Conservation (phyloP, 495 filamentous ascomycete species). For the Echria macrotheca region DNA sequence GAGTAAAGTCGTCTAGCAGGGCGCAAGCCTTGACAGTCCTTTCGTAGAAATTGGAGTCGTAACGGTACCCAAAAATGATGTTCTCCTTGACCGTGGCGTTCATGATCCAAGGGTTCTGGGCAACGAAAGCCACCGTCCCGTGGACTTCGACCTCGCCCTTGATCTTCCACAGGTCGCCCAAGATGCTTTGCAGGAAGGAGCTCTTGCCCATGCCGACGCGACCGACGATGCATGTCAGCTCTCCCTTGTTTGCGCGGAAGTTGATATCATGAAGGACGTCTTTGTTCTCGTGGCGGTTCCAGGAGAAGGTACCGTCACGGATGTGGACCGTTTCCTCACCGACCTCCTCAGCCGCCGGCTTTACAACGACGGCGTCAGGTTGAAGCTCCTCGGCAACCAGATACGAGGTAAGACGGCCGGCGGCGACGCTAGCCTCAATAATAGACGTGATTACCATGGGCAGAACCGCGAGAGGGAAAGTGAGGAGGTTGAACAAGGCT, state of each 20-base stretch:
- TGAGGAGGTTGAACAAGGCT: constrained; percentile 83
- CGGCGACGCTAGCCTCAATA: constrained; percentile 93
- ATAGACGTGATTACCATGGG: constrained; percentile 98
- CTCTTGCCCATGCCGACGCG: constrained; percentile 93
- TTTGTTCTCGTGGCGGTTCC: constrained; percentile 72
- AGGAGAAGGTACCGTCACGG: constrained; percentile 84
- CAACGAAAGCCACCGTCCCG: constrained; percentile 82
- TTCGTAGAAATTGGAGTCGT: constrained; percentile 92
- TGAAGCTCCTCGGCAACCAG: constrained; percentile 89
- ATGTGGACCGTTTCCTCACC: constrained; percentile 85
- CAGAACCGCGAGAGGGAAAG: constrained; percentile 89
- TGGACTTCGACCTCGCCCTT: constrained; percentile 79
- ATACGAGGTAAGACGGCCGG: constrained; percentile 77
- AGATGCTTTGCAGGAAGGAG: constrained; percentile 76
- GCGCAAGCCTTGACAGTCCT: constrained; percentile 92
- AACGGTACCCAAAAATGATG: constrained; percentile 93
- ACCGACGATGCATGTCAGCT: constrained; percentile 90
- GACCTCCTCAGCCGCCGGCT: constrained; percentile 59
- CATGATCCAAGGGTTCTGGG: constrained; percentile 94
- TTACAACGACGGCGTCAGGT: constrained; percentile 65
- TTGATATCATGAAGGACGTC: constrained; percentile 61
- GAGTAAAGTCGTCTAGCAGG: constrained; percentile 82
- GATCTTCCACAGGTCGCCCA: constrained; percentile 88
- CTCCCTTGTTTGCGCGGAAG: constrained; percentile 81
- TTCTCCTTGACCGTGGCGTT: constrained; percentile 96